phyloP scores from a whole-genome alignment of 148 eudicot species.

The Fagopyrum homotropicum region DNA sequence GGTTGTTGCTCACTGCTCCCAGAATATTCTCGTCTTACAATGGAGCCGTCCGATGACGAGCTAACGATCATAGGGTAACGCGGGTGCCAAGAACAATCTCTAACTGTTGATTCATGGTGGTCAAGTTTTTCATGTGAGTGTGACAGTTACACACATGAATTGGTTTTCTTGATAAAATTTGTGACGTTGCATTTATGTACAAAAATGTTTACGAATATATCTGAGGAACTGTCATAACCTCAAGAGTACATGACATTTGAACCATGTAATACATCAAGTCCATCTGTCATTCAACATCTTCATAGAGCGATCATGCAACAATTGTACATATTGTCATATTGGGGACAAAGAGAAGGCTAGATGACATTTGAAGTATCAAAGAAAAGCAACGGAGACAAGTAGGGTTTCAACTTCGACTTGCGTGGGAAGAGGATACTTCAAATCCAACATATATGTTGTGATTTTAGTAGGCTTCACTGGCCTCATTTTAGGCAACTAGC shows the following conservation, averaged over 20 bases:
- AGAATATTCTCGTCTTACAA: slow-evolving; percentile 52
- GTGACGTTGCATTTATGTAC: too few relatives aligned
- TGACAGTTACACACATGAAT: too few relatives aligned
- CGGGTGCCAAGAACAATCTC: slow-evolving; percentile 91
- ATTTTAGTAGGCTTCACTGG: background rate
- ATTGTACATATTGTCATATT: background rate
- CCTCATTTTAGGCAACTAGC: slow-evolving; percentile 33
- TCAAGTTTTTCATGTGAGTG: slow-evolving; percentile 25
- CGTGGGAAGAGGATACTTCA: background rate
- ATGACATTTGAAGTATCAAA: background rate
- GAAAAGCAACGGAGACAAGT: background rate
- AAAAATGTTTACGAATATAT: too few relatives aligned
- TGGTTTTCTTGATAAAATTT: too few relatives aligned
- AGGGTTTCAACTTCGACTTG: background rate
- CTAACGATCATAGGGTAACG: slow-evolving; percentile 56
- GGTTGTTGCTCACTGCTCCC: slow-evolving; percentile 30
- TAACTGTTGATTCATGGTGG: slow-evolving; percentile 51
- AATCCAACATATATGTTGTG: background rate
- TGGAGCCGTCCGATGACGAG: slow-evolving; percentile 71
- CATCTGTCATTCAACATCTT: background rate
- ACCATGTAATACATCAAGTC: background rate
- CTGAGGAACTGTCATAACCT: background rate
- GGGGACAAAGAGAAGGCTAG: background rate
- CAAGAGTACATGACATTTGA: background rate
- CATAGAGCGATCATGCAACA: background rate